Percentiles rank a stretch among this genome's conserved stretches.
Conservation (phyloP, 2,329 filamentous ascomycete genomes). For the Colletotrichum neosansevieriae region DNA sequence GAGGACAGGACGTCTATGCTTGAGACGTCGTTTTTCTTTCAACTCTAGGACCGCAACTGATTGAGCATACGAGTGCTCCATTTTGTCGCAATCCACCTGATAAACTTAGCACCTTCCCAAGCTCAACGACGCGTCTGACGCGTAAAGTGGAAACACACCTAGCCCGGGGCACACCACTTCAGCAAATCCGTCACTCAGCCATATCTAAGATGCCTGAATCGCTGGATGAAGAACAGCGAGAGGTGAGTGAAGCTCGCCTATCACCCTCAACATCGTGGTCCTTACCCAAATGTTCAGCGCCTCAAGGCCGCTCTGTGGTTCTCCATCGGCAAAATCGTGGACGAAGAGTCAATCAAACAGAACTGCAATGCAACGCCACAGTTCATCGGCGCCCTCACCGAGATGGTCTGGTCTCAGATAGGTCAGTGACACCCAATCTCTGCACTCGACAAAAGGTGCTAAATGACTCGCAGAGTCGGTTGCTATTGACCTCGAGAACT, state of each 20-base stretch:
- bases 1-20: no score
- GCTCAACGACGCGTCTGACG: constrained; percentile 31
- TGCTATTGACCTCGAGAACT: constrained; percentile 67
- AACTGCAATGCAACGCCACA: constrained; percentile 91
- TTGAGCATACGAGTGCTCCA: no score
- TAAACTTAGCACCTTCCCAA: no score
- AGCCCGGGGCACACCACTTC: not conserved
- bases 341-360: constrained; percentile 80
- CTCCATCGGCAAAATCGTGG: constrained; percentile 86
- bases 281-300: constrained; percentile 61
- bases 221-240: constrained; percentile 50
- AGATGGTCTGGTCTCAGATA: constrained; percentile 89
- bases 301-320: constrained; percentile 90
- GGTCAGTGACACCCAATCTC: constrained; percentile 61
- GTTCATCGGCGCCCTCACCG: constrained; percentile 87
- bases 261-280: not conserved
- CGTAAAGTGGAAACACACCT: constrained; percentile 35
- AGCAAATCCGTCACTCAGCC: not conserved
- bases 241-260: constrained; percentile 45
- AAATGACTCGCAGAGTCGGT: constrained; percentile 60
- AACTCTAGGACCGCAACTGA: no score
- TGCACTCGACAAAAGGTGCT: not conserved
- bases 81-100: no score
- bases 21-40: no score
- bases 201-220: constrained; percentile 49